Conservation (phyloP, 345 rosid genomes). For the Pugionium dolabratum region DNA sequence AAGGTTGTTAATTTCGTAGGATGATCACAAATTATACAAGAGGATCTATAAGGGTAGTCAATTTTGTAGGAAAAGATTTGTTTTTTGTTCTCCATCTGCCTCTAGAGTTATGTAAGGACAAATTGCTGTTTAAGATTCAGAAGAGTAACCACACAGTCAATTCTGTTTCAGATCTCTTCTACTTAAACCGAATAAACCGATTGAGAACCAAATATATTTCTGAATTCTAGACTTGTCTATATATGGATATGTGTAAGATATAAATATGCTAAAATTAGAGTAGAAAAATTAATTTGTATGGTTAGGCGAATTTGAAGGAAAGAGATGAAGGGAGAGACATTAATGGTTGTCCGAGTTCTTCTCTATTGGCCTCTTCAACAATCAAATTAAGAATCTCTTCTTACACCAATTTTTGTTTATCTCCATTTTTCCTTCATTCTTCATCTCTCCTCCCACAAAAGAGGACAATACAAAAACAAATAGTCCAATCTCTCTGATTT, state of each 20-base stretch:
- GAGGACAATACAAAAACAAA: not conserved
- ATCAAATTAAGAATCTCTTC: constrained; percentile 55
- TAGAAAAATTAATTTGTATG: not conserved
- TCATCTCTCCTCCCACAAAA: constrained; percentile 39
- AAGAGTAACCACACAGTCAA: constrained; percentile 4
- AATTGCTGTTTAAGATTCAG: too few species aligned
- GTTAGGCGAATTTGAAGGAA: constrained; percentile 34
- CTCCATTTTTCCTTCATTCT: constrained; percentile 42
- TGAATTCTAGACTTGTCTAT: not conserved
- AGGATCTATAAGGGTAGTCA: constrained; percentile 25
- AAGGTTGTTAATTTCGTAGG: constrained; percentile 78
- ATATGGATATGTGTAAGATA: constrained; percentile 14
- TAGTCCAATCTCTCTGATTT: constrained; percentile 3
- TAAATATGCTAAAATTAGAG: constrained; percentile 27
- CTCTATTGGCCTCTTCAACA: constrained; percentile 42
- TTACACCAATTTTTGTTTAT: constrained; percentile 26
- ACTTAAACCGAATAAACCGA: not conserved
- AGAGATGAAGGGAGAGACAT: not conserved
- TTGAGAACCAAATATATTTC: too few species aligned
- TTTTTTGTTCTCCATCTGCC: not conserved
- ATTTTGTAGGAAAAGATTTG: constrained; percentile 29
- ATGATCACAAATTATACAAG: not conserved
- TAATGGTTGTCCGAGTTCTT: constrained; percentile 42
- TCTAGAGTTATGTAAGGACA: not conserved
- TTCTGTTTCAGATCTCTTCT: constrained; percentile 5